Base-by-base conservation (phyloP, 73 alveolate genomes). In the Diophrys appendiculata region DNA sequence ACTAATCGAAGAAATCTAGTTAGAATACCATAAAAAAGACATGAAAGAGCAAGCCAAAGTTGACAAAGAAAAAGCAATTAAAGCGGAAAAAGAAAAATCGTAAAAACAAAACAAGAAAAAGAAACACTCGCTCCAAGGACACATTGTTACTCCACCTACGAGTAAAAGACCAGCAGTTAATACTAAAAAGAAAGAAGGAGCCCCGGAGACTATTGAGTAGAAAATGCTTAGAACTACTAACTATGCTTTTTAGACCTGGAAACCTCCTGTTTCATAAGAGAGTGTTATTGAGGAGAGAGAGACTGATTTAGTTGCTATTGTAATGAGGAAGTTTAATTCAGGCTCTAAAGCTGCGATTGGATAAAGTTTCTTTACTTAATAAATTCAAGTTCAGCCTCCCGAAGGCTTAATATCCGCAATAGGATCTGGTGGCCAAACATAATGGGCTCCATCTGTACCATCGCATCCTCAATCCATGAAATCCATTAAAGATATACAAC, bases 371-470 rank as follows among this genome's bases (percentile, higher is more conserved):
- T 97, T 97, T 78, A 93, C 97, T 77, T 90, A 96, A 77, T 93
- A 96, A 84, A 96, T 97, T 64, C 97, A 96, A 86, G 99, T 97
- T 8, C 89, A 97, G 69, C 99, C 99, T 30, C 99, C 99, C 14
- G 99, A 96, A 76, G 97, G 98, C 2, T 91, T 94, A 2, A 32
- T 72, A 90, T 96, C 96, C 99, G 97, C 97, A 0, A 84, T 95
- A 34, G 94, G 97, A 68, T 98, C 98, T 74, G 97, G 98, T 26
- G 90, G 93, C 5, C 5, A 5, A 43, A 11, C 60, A 71, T 98
- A 98, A 30, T 97, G 98, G 96, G 99, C 99, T 32, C 99, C 99
- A 69, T 96, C 99, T 29, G 91, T 97, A 60, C 99, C 99, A 25
- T 83, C 94, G 0, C 91, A 85, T 13, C 81, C 79, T 25, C 86